Evolutionary conservation across 345 rosid genomes (phyloP), one percentile per base, ranked within the genome.

Genomic region (Dipteronia sinensis): DNA sequence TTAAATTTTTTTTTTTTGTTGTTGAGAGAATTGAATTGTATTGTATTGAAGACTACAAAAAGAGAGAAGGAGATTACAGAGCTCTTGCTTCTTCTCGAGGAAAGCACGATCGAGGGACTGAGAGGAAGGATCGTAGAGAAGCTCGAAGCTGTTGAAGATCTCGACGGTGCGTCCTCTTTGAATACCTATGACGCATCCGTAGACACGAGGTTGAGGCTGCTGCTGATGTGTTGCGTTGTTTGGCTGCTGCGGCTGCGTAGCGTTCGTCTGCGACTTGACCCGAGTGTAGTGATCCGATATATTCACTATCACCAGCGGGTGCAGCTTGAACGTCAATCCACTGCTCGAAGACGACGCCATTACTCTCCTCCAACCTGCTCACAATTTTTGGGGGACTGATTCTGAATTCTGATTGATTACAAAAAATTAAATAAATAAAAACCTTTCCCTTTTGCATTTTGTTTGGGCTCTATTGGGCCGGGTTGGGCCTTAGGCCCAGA

Each of bases 71-170:
- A 47, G 65, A 81, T 82, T 87, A 92, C 98, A 94, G 40, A 95
- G 99, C 85, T 95, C 99, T 79, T 95, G 99, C 87, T 95, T 95
- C 95, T 95, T 95, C 85, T 86, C 92, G 68, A 95, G 94, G 87
- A 95, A 95, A 31, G 91, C 70, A 46, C 98, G 96, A 79, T 95
- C 98, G 46, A 95, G 98, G 31, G 91, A 84, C 6, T 90, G 79
- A 20, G 90, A 82, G 2, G 76, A 6, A 19, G 97, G 90, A 83
- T 93, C 99, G 27, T 81, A 91, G 20, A 95, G 87, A 73, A 95
- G 95, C 91, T 95, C 99, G 79, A 95, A 95, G 81, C 99, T 95
- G 79, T 95, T 95, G 85, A 95, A 95, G 87, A 95, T 91, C 93
- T 93, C 99, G 13, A 95, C 97, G 31, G 95, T 92, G 10, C 98